Conservation (phyloP, 2,329 filamentous ascomycete genomes). For the Fusarium ambrosium region DNA sequence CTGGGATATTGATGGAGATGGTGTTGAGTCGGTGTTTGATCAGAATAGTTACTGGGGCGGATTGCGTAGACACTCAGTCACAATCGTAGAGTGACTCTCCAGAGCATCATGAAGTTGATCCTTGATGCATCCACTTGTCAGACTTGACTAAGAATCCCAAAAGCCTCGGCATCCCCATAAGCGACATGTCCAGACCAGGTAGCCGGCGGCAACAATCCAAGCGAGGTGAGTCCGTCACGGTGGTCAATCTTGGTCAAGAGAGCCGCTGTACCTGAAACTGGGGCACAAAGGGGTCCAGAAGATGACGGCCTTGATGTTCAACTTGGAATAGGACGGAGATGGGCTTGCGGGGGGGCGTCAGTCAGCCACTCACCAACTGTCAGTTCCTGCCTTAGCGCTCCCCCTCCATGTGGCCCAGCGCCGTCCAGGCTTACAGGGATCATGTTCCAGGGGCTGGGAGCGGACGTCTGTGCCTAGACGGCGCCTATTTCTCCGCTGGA, state of each 20-base stretch:
- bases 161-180: constrained; percentile 9
- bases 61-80: too few species aligned
- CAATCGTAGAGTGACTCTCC: too few species aligned
- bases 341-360: background rate
- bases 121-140: background rate
- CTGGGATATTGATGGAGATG: background rate
- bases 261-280: constrained; percentile 44
- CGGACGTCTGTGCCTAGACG: constrained; percentile 12
- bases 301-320: constrained; percentile 8
- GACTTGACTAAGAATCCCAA: background rate
- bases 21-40: background rate
- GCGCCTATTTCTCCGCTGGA: constrained; percentile 37
- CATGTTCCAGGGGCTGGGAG: background rate
- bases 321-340: constrained; percentile 22
- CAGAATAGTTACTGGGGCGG: too few species aligned
- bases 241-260: constrained; percentile 20
- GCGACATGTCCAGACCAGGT: constrained; percentile 2
- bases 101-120: background rate
- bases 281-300: constrained; percentile 6
- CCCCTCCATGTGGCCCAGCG: background rate
- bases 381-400: constrained; percentile 42
- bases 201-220: constrained; percentile 3
- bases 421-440: background rate
- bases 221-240: background rate
- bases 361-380: constrained; percentile 11